Conservation (phyloP, 768 basidiomycete genomes). For the Lactifluus hygrophoroides region DNA sequence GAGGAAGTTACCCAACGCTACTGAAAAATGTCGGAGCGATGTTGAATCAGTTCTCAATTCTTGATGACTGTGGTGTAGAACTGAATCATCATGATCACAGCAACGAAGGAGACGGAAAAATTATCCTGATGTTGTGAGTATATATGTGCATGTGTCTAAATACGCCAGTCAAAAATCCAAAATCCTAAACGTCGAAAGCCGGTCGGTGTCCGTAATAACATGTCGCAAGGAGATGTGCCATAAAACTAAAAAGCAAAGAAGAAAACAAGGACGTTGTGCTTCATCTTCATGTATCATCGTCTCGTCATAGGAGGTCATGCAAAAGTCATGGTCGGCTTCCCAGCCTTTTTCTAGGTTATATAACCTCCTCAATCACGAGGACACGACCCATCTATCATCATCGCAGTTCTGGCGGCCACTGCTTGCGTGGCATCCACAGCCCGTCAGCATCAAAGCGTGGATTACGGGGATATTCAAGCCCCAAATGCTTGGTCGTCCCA, state of each 20-base stretch:
- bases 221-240: background rate
- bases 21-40: too few relatives aligned
- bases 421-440: slow-evolving; percentile 51
- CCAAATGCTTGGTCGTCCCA: slow-evolving; percentile 50
- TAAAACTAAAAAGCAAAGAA: background rate
- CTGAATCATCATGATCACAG: too few relatives aligned
- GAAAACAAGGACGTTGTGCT: background rate
- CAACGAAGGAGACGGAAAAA: too few relatives aligned
- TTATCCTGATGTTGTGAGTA: background rate
- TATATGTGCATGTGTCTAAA: background rate
- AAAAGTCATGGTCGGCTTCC: background rate
- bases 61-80: too few relatives aligned
- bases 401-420: slow-evolving; percentile 62
- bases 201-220: background rate
- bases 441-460: slow-evolving; percentile 68
- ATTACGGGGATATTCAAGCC: slow-evolving; percentile 56
- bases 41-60: too few relatives aligned
- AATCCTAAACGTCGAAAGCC: background rate
- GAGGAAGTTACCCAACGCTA: too few relatives aligned
- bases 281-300: background rate
- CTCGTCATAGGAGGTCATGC: background rate
- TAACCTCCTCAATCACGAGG: background rate
- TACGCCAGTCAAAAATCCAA: background rate
- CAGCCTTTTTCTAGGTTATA: background rate
- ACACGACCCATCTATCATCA: slow-evolving; percentile 24